A percentile compares a stretch with the other conserved stretches of the same genome.
phyloP scores from a whole-genome alignment of 2,329 filamentous ascomycete genomes.

The Elsinoe perseae region DNA sequence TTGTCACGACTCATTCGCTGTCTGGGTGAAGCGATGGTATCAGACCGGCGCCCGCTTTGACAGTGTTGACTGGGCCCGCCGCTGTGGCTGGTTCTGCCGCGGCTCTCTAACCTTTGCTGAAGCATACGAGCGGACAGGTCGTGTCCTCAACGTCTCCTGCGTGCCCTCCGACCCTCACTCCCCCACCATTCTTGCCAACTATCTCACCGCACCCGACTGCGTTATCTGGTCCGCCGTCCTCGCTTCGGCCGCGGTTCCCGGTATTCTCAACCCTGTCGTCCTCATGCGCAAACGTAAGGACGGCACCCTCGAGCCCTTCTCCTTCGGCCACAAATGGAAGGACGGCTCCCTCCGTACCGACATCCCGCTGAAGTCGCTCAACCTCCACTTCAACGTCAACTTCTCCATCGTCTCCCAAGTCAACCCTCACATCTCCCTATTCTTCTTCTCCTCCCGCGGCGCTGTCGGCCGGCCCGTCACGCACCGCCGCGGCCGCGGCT shows the following conservation, averaged over 20 bases:
- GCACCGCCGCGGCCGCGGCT: constrained; percentile 84
- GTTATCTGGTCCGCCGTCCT: constrained; percentile 97
- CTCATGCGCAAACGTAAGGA: constrained; percentile 78
- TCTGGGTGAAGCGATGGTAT: constrained; percentile 82
- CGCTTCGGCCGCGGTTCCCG: constrained; percentile 89
- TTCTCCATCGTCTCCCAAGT: constrained; percentile 85
- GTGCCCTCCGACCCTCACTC: constrained; percentile 94
- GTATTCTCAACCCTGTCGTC: constrained; percentile 90
- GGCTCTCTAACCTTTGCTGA: constrained; percentile 92
- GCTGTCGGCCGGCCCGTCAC: constrained; percentile 89
- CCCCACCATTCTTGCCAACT: constrained; percentile 86
- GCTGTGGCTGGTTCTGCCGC: constrained; percentile 80
- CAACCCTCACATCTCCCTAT: constrained; percentile 96
- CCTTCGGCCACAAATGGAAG: constrained; percentile 99
- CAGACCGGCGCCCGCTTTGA: constrained; percentile 90
- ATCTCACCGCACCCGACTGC: constrained; percentile 89
- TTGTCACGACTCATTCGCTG: constrained; percentile 67
- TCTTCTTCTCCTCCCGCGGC: constrained; percentile 94
- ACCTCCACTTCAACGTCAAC: constrained; percentile 96
- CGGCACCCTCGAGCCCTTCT: constrained; percentile 76
- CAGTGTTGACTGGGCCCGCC: constrained; percentile 79
- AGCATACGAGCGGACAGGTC: constrained; percentile 86
- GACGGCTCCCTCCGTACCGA: constrained; percentile 91
- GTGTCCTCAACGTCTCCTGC: constrained; percentile 91
- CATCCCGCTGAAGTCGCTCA: constrained; percentile 87